Base-by-base conservation (phyloP, 306 rosid genomes). In the Cicer arietinum region DNA sequence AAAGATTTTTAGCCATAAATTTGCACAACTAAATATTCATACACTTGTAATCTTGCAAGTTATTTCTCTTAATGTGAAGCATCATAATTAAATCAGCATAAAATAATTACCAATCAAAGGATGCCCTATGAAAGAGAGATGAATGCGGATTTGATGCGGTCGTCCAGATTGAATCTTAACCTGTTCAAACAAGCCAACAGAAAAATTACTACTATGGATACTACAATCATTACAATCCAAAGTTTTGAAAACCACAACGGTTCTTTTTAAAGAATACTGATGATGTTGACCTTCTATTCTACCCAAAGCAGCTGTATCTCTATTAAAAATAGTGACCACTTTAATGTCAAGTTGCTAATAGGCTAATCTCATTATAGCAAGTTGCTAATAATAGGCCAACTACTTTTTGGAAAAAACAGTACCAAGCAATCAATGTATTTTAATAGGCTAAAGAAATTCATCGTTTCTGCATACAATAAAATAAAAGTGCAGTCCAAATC, bases 71-170 rank as follows among this genome's bases (percentile, higher is more conserved):
- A 25, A 71, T 18, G 41, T 30, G 69, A 43, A 39, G 70, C 70
- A 68, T 5, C 46, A 16, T 20, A 64, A 77, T 73, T 11, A 60
- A 45, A 9, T 54, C 20, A 18, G 50, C 18, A 43, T 22, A 76
- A 30, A 60, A 81, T 64, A 58, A 63, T 85, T 82, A 94, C 98
- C 98, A 44, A 88, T 9, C 69, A 91, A 79, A 73, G 96, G 97
- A 84, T 94, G 91, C 60, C 97, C 96, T 41, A 94, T 82, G 89
- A 85, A 91, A 78, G 97, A 86, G 50, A 94, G 98, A 79, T 94
- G 98, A 74, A 94, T 91, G 54, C 96, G 97, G 69, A 94, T 94
- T 83, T 94, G 98, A 85, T 91, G 98, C 11, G 98, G 97, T 37
- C 98, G 85, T 71, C 98, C 96, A 6, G 98, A 91, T 65, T 89